phyloP scores from a whole-genome alignment of 257 asterid species.

The Solanum stenotomum region DNA sequence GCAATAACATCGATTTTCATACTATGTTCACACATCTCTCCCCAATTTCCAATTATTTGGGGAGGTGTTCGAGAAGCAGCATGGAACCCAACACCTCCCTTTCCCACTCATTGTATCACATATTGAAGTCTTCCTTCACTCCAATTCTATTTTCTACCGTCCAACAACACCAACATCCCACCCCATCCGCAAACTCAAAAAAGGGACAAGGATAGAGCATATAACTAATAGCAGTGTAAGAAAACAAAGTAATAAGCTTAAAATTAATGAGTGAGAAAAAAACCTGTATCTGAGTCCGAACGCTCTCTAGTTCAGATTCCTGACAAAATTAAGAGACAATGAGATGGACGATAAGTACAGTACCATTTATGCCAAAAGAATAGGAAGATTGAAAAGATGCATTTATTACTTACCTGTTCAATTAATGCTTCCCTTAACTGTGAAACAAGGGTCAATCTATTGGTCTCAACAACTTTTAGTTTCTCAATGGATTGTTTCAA shows the following conservation, averaged over 20 bases:
- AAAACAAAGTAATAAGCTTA: background rate
- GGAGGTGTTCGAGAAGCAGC: background rate
- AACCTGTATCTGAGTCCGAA: conserved; percentile 86
- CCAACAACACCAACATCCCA: background rate
- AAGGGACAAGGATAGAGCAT: background rate
- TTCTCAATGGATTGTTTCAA: conserved; percentile 58
- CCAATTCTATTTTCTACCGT: background rate
- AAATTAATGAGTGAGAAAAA: background rate
- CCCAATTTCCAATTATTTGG: background rate
- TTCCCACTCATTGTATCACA: background rate
- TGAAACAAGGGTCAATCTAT: conserved; percentile 57
- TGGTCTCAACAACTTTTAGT: conserved; percentile 65
- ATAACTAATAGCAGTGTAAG: background rate
- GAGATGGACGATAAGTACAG: background rate
- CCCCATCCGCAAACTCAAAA: background rate
- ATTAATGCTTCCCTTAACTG: conserved; percentile 60
- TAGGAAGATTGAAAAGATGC: background rate
- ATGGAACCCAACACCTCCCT: background rate
- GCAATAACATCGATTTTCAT: background rate
- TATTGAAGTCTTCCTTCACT: background rate
- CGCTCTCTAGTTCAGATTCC: conserved; percentile 92
- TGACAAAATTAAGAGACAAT: conserved; percentile 15
- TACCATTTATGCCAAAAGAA: background rate
- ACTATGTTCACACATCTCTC: background rate
- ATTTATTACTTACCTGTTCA: conserved; percentile 52